Evolutionary conservation across 2,329 filamentous ascomycete species (phyloP), one percentile per base, ranked within the genome.

Genomic region (Hypoxylon sp.): DNA sequence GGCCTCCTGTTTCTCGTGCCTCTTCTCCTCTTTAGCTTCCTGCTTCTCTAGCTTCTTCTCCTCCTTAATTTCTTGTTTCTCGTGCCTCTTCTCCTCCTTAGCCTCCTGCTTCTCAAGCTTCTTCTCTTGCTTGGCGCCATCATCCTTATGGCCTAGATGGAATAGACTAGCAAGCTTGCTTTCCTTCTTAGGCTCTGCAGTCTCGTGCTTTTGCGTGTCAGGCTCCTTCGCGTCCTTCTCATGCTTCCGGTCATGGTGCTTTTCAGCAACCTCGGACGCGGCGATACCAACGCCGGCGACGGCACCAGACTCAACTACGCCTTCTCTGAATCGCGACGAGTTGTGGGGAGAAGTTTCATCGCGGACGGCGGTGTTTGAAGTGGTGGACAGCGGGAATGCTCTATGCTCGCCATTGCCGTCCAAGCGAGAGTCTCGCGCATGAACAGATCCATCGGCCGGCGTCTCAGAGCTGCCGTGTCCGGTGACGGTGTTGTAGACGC

Each of bases 401-500:
- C 65, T 59, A 47, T 71, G 70, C 11, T 67, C 55, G 7, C 55
- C 62, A 24, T 66, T 26, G 30, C 24, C 24, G 7, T 26, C 47
- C 7, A 57, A 46, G 3, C 43, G 3, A 37, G 20, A 22, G 7
- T 11, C 61, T 22, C 56, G 60, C 15, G 43, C 3, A 5, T 56
- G 62, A 37, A 55, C n/a, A 17, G 63, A 66, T 30, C 65, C 65
- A 1, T 52, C 50, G 13, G 22, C 46, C 11, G 65, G 48, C 6
- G 60, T 59, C 39, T 69, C 61, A 4, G 62, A 43, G 51, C 70
- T 73, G 6, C 71, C 71, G 28, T 73, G 71, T 3, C 72, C 73
- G 4, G 61, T 68, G 8, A 74, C 68, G 5, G 64, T 66, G 44
- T 75, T 75, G 32, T 75, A 74, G 6, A 71, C 56, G 1, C 72